phyloP scores from a whole-genome alignment of 805 yeast species.

The Candida broadrunensis region DNA sequence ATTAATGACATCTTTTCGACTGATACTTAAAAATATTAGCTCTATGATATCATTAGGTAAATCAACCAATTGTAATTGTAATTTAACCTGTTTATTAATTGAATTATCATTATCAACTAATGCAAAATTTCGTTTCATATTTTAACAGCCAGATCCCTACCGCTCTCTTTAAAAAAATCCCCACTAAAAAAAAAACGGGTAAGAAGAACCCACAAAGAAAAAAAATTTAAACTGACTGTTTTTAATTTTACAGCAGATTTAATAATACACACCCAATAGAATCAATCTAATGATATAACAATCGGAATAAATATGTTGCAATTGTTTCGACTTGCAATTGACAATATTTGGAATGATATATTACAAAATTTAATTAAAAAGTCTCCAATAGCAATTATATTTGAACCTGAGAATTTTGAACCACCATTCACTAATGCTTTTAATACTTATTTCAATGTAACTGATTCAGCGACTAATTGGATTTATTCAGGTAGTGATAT shows the following conservation, averaged over 20 bases:
- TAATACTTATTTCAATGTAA: constrained; percentile 10
- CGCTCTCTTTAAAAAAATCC: no score
- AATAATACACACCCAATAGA: no score
- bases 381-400: constrained; percentile 14
- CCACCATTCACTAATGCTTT: constrained; percentile 24
- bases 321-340: background rate
- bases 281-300: no score
- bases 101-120: no score
- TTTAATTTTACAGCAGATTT: no score
- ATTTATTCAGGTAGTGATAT: background rate
- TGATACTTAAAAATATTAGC: constrained; percentile 4
- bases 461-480: constrained; percentile 2
- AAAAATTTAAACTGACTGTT: no score
- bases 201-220: no score
- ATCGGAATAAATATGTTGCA: background rate
- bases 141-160: no score
- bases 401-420: constrained; percentile 19
- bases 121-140: no score
- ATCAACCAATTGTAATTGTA: background rate
- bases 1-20: constrained; percentile 7
- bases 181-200: no score
- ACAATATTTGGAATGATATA: constrained; percentile 8
- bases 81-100: no score
- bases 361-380: constrained; percentile 3
- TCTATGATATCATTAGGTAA: constrained; percentile 7